A percentile compares a stretch with the other conserved stretches of the same genome.
Evolutionary conservation across 108 stramenopile species (phyloP).

Genomic region (Cylindrotheca fusiformis): DNA sequence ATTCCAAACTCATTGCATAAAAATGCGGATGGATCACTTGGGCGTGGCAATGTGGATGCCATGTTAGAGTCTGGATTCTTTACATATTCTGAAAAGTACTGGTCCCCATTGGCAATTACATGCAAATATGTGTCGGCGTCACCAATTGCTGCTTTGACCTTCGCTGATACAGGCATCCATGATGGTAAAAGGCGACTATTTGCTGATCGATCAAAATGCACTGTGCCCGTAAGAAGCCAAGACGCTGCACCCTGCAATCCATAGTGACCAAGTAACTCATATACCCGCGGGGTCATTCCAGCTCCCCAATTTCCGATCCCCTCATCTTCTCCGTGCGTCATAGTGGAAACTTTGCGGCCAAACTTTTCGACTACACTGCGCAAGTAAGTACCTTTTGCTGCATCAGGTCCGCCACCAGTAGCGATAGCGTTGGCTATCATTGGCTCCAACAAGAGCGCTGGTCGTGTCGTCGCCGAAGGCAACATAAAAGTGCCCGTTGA

Average conservation of each 20-base stretch:
- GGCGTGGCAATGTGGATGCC: constrained; percentile 46
- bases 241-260: constrained; percentile 60
- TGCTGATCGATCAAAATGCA: constrained; percentile 35
- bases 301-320: constrained; percentile 71
- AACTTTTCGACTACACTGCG: constrained; percentile 73
- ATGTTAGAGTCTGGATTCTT: constrained; percentile 55
- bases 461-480: constrained; percentile 56
- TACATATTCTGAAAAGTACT: constrained; percentile 60
- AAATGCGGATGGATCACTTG: constrained; percentile 50
- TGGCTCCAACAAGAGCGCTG: constrained; percentile 76
- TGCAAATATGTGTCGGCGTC: constrained; percentile 56
- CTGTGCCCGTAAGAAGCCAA: constrained; percentile 68
- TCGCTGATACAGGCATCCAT: constrained; percentile 64
- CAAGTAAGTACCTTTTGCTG: constrained; percentile 22
- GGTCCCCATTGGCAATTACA: constrained; percentile 63
- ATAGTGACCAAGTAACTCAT: constrained; percentile 57
- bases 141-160: constrained; percentile 40
- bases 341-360: constrained; percentile 68
- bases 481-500: constrained; percentile 43
- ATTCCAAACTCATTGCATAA: constrained; percentile 46
- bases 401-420: constrained; percentile 31
- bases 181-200: constrained; percentile 60
- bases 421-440: constrained; percentile 80
- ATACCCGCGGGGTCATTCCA: constrained; percentile 64
- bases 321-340: constrained; percentile 73